Conservation (phyloP, 2,329 filamentous ascomycete species). For the Arthrinium puccinioides region DNA sequence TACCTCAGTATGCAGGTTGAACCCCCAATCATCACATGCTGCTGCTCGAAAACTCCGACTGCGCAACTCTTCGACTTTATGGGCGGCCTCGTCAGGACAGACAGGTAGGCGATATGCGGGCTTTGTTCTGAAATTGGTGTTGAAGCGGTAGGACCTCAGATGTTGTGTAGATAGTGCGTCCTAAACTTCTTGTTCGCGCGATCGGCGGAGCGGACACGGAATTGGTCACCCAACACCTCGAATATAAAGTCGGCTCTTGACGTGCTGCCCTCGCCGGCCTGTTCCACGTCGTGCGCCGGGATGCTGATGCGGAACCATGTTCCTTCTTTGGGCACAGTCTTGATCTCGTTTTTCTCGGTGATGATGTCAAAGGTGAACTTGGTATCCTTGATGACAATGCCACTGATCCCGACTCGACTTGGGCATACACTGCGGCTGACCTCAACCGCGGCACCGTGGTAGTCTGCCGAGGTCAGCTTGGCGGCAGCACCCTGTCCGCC, state of each 20-base stretch:
- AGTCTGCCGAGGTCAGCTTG: slow-evolving; percentile 79
- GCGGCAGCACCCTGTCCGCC: slow-evolving; percentile 57
- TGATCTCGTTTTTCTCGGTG: slow-evolving; percentile 62
- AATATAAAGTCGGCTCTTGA: slow-evolving; percentile 49
- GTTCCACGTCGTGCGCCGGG: slow-evolving; percentile 25
- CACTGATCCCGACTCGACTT: slow-evolving; percentile 72
- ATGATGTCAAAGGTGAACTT: slow-evolving; percentile 82
- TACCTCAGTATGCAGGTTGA: too few species aligned
- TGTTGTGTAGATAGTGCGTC: slow-evolving; percentile 65
- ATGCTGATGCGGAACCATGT: slow-evolving; percentile 77
- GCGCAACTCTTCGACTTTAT: too few species aligned
- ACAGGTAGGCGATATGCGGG: too few species aligned
- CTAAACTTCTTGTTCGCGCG: slow-evolving; percentile 90
- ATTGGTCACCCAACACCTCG: slow-evolving; percentile 82
- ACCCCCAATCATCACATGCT: too few species aligned
- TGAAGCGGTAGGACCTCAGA: too few species aligned
- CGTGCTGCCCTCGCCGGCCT: neutral
- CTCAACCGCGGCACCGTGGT: slow-evolving; percentile 77
- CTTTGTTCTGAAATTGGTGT: too few species aligned
- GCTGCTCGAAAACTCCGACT: too few species aligned
- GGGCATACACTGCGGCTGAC: slow-evolving; percentile 78
- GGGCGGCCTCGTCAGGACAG: too few species aligned
- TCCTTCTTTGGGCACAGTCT: slow-evolving; percentile 82
- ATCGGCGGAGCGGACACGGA: slow-evolving; percentile 75
- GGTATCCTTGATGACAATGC: slow-evolving; percentile 84